Percentiles rank a stretch among this genome's conserved stretches.
These are phyloP conservation scores for Pseudogymnoascus sp. DNA, from an alignment of 2,329 filamentous ascomycete genomes.

Conservation along the genomic window DNA sequence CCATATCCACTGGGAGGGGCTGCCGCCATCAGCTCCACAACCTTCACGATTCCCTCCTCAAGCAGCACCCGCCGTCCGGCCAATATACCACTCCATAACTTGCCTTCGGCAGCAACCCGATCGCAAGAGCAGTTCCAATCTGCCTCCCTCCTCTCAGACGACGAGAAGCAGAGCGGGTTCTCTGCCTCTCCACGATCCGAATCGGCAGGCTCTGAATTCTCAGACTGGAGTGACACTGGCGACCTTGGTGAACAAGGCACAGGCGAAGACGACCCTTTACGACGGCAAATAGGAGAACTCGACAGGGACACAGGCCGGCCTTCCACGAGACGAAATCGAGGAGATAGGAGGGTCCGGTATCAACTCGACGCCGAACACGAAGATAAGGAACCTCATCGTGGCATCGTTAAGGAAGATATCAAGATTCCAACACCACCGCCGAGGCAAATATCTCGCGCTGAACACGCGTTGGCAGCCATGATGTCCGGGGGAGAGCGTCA, in stretches of 20 bases:
- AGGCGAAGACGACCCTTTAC: constrained; percentile 73
- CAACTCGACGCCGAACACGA: constrained; percentile 38
- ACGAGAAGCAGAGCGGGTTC: constrained; percentile 34
- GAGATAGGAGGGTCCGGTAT: constrained; percentile 63
- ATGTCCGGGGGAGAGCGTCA: constrained; percentile 74
- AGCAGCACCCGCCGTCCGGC: constrained; percentile 58
- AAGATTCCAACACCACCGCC: constrained; percentile 62
- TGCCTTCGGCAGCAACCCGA: constrained; percentile 38
- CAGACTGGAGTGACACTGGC: constrained; percentile 86
- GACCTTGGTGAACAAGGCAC: constrained; percentile 88
- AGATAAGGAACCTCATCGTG: constrained; percentile 31
- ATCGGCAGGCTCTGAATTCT: constrained; percentile 59
- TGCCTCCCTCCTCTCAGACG: constrained; percentile 38
- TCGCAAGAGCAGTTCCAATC: constrained; percentile 30
- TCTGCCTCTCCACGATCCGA: constrained; percentile 45
- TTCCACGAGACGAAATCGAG: constrained; percentile 37
- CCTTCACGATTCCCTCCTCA: constrained; percentile 78
- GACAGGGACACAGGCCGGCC: constrained; percentile 49
- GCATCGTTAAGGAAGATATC: constrained; percentile 64
- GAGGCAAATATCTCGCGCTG: constrained; percentile 53
- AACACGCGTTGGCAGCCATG: constrained; percentile 68
- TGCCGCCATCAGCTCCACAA: constrained; percentile 68
- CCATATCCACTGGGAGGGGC: constrained; percentile 39
- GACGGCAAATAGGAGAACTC: constrained; percentile 57
- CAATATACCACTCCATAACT: constrained; percentile 78